Evolutionary conservation across 495 filamentous ascomycete species (phyloP).

Genomic region (Pyrenopolyporus hunteri): DNA sequence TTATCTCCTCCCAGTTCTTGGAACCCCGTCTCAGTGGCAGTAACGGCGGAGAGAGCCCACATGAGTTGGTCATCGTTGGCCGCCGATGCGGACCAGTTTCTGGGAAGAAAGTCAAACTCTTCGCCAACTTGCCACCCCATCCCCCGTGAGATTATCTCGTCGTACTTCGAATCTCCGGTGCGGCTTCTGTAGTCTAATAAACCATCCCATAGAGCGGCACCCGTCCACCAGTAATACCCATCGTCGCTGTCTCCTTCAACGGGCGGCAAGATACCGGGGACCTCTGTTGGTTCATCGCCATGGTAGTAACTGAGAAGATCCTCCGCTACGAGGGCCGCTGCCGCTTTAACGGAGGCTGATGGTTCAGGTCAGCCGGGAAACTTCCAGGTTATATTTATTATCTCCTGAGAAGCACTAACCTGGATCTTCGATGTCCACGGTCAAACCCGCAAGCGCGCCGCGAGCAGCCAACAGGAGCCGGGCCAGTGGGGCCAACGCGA

Average conservation of each 20-base stretch:
- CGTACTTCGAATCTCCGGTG: slow-evolving; percentile 70
- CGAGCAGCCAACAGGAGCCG: slow-evolving; percentile 28
- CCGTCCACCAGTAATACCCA: slow-evolving; percentile 59
- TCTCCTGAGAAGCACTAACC: slow-evolving; percentile 18
- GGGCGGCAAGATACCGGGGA: slow-evolving; percentile 61
- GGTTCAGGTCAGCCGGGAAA: background rate
- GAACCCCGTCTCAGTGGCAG: slow-evolving; percentile 69
- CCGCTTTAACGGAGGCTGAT: slow-evolving; percentile 60
- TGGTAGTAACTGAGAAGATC: slow-evolving; percentile 65
- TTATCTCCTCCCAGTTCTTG: slow-evolving; percentile 55
- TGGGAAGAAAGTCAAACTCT: slow-evolving; percentile 64
- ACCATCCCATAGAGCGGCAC: slow-evolving; percentile 68
- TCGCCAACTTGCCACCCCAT: slow-evolving; percentile 64
- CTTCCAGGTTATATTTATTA: background rate
- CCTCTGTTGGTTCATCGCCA: slow-evolving; percentile 55
- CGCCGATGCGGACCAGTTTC: slow-evolving; percentile 69
- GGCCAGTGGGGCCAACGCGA: slow-evolving; percentile 11
- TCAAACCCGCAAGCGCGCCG: slow-evolving; percentile 30
- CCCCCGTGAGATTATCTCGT: slow-evolving; percentile 60
- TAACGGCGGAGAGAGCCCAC: slow-evolving; percentile 72
- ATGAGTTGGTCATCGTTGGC: slow-evolving; percentile 81
- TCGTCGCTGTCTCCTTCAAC: background rate
- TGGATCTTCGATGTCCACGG: slow-evolving; percentile 34
- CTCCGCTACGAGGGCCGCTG: slow-evolving; percentile 61
- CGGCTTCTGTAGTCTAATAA: slow-evolving; percentile 75